A percentile compares a stretch with the other conserved stretches of the same genome.
These are phyloP conservation scores for Serpula lacrymans DNA, from an alignment of 768 basidiomycete genomes.

Conservation along the genomic window DNA sequence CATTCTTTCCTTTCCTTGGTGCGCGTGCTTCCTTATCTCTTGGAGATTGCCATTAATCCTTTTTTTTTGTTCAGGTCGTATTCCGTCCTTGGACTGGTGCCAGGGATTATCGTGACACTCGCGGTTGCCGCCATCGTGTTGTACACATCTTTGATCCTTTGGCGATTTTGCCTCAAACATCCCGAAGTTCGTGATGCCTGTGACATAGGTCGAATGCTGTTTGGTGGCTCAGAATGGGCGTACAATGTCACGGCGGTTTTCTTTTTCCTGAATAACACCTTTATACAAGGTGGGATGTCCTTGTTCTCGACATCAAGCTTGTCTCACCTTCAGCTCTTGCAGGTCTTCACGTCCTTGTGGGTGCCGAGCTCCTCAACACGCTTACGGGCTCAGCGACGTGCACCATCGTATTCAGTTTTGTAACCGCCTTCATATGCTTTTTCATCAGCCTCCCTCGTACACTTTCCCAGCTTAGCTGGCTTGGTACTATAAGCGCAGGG, in stretches of 20 bases:
- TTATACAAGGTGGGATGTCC: conserved; percentile 40
- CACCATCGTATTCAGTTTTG: conserved; percentile 37
- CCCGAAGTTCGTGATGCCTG: conserved; percentile 49
- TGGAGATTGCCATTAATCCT: conserved; percentile 11
- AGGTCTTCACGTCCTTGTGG: conserved; percentile 46
- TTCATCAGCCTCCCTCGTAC: conserved; percentile 43
- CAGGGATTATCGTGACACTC: conserved; percentile 39
- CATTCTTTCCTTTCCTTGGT: conserved; percentile 38
- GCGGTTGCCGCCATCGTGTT: conserved; percentile 35
- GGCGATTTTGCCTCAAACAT: conserved; percentile 47
- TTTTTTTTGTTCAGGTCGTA: conserved; percentile 29
- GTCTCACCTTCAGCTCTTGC: conserved; percentile 19
- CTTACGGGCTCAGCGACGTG: conserved; percentile 38
- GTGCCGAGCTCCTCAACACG: conserved; percentile 44
- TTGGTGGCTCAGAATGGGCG: conserved; percentile 42
- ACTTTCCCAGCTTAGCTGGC: conserved; percentile 35
- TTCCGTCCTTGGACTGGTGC: conserved; percentile 42
- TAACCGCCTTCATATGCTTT: conserved; percentile 38
- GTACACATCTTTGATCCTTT: conserved; percentile 47
- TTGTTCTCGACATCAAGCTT: background rate
- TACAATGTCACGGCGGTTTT: conserved; percentile 50
- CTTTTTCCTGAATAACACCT: conserved; percentile 54
- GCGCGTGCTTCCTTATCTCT: background rate
- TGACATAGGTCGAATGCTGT: conserved; percentile 47
- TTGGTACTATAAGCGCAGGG: conserved; percentile 24